Conservation (phyloP, 2,329 filamentous ascomycete species). For the Dothistroma pini region DNA sequence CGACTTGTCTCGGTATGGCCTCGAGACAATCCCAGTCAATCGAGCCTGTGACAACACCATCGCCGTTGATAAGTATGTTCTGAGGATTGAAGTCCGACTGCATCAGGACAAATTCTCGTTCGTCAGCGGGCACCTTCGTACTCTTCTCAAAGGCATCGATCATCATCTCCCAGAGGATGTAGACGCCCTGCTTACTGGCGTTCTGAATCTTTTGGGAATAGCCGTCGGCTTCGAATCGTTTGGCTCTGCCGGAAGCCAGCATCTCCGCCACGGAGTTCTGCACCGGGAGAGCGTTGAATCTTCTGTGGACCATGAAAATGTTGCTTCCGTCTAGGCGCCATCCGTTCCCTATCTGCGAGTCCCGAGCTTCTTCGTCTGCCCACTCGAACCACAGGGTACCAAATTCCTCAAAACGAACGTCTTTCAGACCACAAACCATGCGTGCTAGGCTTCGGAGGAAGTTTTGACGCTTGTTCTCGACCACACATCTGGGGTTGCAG, state of each 20-base stretch:
- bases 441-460: slow-evolving; percentile 17
- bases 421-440: slow-evolving; percentile 11
- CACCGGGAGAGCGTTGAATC: slow-evolving; percentile 6
- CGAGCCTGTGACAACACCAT: slow-evolving; percentile 13
- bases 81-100: slow-evolving; percentile 23
- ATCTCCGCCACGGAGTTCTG: slow-evolving; percentile 12
- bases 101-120: slow-evolving; percentile 20
- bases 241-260: slow-evolving; percentile 10
- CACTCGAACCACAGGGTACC: slow-evolving; percentile 15
- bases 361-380: not conserved
- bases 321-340: slow-evolving; percentile 13
- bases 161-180: slow-evolving; percentile 16
- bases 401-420: slow-evolving; percentile 8
- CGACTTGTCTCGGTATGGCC: slow-evolving; percentile 17
- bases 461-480: slow-evolving; percentile 14
- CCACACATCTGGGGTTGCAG: not conserved
- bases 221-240: slow-evolving; percentile 9
- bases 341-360: slow-evolving; percentile 7
- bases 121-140: slow-evolving; percentile 5
- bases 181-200: slow-evolving; percentile 8
- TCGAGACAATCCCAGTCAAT: slow-evolving; percentile 24
- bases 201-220: slow-evolving; percentile 5
- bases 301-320: slow-evolving; percentile 16
- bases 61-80: slow-evolving; percentile 18
- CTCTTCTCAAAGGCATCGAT: slow-evolving; percentile 18